Conservation (phyloP, 2,329 filamentous ascomycete species). For the Exophiala mesophila region DNA sequence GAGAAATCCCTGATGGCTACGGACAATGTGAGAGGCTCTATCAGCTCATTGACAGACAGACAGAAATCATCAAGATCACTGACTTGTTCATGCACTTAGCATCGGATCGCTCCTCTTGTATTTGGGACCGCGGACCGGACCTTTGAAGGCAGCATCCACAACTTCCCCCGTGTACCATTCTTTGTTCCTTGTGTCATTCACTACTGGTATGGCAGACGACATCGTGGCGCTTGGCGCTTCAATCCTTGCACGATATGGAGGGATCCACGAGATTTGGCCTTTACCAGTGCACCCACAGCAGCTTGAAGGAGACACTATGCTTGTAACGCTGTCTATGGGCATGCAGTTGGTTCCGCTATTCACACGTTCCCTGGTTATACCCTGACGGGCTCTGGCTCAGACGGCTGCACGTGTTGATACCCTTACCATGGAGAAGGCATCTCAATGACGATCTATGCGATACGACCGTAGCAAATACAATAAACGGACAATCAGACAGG, state of each 20-base stretch:
- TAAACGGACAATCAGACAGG: too few relatives aligned
- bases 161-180: constrained; percentile 34
- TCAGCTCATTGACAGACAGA: too few relatives aligned
- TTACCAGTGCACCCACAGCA: too few relatives aligned
- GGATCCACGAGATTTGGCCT: constrained; percentile 7
- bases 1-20: constrained; percentile 28
- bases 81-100: constrained; percentile 18
- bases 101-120: constrained; percentile 32
- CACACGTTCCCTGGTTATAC: too few relatives aligned
- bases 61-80: neutral
- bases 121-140: constrained; percentile 32
- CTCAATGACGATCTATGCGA: too few relatives aligned
- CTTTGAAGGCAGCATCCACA: constrained; percentile 31
- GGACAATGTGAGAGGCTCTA: constrained; percentile 22
- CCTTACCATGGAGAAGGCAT: too few relatives aligned
- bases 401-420: too few relatives aligned
- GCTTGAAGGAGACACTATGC: too few relatives aligned
- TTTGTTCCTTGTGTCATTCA: constrained; percentile 35
- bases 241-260: constrained; percentile 34
- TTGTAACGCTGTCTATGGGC: too few relatives aligned
- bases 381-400: too few relatives aligned
- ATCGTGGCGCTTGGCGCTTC: constrained; percentile 34
- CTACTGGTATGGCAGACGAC: constrained; percentile 29
- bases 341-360: too few relatives aligned
- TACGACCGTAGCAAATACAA: too few relatives aligned